phyloP scores from a whole-genome alignment of 495 filamentous ascomycete species.

The Chlorociboria aeruginascens region DNA sequence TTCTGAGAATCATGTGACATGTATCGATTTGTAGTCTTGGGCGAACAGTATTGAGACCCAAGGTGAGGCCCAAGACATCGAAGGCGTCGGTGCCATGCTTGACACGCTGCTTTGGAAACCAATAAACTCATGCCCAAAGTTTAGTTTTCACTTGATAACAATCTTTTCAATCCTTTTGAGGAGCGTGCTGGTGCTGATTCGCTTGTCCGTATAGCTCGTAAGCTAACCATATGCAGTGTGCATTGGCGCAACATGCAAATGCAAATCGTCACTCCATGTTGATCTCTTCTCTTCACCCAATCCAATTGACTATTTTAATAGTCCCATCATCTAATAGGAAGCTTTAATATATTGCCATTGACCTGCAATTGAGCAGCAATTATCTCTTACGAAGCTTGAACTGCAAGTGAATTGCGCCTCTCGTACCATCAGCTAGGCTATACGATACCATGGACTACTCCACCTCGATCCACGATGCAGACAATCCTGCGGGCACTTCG shows the following conservation, averaged over 20 bases:
- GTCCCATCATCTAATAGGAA: no score
- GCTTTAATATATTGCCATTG: no score
- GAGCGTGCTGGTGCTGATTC: no score
- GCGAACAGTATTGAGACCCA: not conserved
- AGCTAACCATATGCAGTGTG: no score
- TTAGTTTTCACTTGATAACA: no score
- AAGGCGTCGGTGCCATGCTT: conserved; percentile 11
- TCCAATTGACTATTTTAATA: no score
- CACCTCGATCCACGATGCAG: conserved; percentile 58
- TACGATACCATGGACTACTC: conserved; percentile 70
- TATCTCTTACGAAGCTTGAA: not conserved
- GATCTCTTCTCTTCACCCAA: no score
- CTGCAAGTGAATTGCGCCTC: not conserved
- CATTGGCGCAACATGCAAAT: no score
- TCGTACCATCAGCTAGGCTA: not conserved
- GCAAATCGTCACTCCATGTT: no score
- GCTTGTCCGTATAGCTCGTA: no score
- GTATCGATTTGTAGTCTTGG: not conserved
- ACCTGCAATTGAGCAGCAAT: not conserved
- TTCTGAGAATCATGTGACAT: conserved; percentile 7
- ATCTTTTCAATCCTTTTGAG: no score
- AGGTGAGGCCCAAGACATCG: not conserved
- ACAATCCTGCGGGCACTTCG: conserved; percentile 54
- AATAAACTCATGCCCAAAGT: conserved; percentile 14
- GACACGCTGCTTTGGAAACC: conserved; percentile 7